phyloP scores from a whole-genome alignment of 2,329 filamentous ascomycete species.

The Ilyonectria mors-panacis region DNA sequence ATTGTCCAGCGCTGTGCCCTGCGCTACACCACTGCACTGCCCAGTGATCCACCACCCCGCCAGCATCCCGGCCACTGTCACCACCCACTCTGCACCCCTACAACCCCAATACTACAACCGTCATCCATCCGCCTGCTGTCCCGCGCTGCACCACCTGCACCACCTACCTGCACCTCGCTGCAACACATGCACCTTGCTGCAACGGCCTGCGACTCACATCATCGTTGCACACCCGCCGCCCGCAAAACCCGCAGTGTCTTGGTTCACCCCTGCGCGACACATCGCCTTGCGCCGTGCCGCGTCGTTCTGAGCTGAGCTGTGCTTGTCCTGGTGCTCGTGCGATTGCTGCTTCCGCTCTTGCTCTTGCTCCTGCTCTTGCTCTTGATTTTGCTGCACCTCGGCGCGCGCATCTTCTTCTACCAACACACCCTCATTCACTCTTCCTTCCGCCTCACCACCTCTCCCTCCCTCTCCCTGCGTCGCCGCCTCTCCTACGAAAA shows the following conservation, averaged over 20 bases:
- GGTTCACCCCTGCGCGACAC: constrained; percentile 40
- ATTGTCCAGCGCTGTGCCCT: constrained; percentile 22
- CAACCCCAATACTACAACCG: constrained; percentile 2
- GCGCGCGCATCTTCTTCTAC: constrained; percentile 31
- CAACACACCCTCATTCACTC: constrained; percentile 20
- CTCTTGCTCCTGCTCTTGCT: constrained; percentile 13
- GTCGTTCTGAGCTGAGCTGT: constrained; percentile 31
- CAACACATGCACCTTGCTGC: constrained; percentile 14
- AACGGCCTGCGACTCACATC: constrained; percentile 37
- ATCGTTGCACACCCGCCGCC: constrained; percentile 38
- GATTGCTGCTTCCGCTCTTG: constrained; percentile 14
- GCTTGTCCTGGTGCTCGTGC: constrained; percentile 35
- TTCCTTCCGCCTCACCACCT: constrained; percentile 17
- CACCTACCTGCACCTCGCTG: constrained; percentile 18
- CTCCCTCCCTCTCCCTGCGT: constrained; percentile 27
- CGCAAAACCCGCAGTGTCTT: constrained; percentile 39
- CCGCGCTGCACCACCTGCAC: constrained; percentile 19
- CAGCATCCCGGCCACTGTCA: constrained; percentile 22
- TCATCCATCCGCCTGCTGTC: constrained; percentile 10
- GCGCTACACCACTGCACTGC: constrained; percentile 20
- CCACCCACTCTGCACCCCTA: constrained; percentile 5
- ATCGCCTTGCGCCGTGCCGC: constrained; percentile 41
- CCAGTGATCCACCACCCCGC: constrained; percentile 30
- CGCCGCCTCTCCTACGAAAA: constrained; percentile 43
- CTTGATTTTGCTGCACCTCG: constrained; percentile 28